Base-by-base conservation (phyloP, 1,284 basidiomycete species). In the Ceratobasidium papillatum region DNA sequence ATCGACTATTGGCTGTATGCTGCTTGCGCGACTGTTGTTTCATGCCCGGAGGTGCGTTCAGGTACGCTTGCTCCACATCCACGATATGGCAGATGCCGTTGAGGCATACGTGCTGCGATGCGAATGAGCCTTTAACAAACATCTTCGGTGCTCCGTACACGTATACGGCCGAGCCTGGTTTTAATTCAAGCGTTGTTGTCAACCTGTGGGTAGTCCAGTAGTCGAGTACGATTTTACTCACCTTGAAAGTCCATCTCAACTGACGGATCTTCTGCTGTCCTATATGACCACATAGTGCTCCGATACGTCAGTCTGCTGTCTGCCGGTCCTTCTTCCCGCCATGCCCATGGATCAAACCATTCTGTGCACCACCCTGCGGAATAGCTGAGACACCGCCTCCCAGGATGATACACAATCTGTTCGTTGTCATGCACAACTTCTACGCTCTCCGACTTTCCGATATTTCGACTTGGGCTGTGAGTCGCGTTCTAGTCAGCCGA, bases 391-490 rank as follows among this genome's bases (percentile, higher is more conserved):
- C 62, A 64, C 2, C 62, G 62, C 11, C 62, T 1, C 5, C 43
- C 62, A 30, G 62, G 62, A 27, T 64, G 27, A 43, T 64, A 64
- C 3, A 19, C 82, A 49, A 94, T 89, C 64, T 81, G 82, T 34
- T 81, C 80, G 14, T 74, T 77, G 14, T 77, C 75, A 79, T 94
- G 92, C 0, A 90, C 90, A 34, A 78, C 80, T 3, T 79, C 77
- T 1, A 84, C 86, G 79, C 93, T 92, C 41, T 87, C 85, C 45
- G 19, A 30, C 11, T 30, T 41, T 19, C 62, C 62, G 27, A 62
- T 36, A 25, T 41, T 25, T 22, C 9, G 43, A 14, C 32, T 25
- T n/a, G 62, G 62, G 30, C 62, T 64, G n/a, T 59, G 12, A 38
- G 22, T 19, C 7, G 27, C 5, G 27, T 8, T n/a, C 5, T 12